Conservation (phyloP, 805 yeast genomes). For the Brettanomyces custersianus region DNA sequence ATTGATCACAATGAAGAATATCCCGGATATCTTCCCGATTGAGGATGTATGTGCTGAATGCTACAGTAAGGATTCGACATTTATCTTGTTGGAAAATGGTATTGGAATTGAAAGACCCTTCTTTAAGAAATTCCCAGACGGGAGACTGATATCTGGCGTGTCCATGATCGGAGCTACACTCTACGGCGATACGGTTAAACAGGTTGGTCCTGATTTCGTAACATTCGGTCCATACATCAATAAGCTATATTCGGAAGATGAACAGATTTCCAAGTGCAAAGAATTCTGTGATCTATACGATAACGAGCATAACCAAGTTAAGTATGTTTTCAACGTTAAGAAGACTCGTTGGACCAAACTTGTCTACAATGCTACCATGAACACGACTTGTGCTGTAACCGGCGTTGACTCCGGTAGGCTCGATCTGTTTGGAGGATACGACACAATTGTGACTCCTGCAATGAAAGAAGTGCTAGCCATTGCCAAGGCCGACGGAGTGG, state of each 20-base stretch:
- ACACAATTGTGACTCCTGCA: slow-evolving; percentile 28
- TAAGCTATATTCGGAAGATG: slow-evolving; percentile 15
- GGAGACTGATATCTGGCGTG: slow-evolving; percentile 31
- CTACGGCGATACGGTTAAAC: slow-evolving; percentile 24
- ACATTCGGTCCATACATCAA: slow-evolving; percentile 30
- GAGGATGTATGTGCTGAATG: slow-evolving; percentile 26
- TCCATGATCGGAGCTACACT: slow-evolving; percentile 28
- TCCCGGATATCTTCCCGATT: slow-evolving; percentile 51
- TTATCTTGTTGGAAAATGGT: slow-evolving; percentile 33
- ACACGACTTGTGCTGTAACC: slow-evolving; percentile 35
- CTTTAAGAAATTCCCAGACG: slow-evolving; percentile 25
- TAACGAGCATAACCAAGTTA: slow-evolving; percentile 21
- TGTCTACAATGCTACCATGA: slow-evolving; percentile 38
- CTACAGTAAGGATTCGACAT: slow-evolving; percentile 22
- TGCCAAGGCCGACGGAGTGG: slow-evolving; percentile 40
- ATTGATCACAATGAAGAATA: slow-evolving; percentile 52
- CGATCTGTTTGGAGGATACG: slow-evolving; percentile 21
- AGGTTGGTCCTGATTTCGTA: slow-evolving; percentile 26
- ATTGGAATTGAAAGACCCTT: slow-evolving; percentile 29
- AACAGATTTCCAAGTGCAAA: slow-evolving; percentile 23
- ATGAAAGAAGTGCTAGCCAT: slow-evolving; percentile 36
- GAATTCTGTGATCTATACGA: slow-evolving; percentile 26
- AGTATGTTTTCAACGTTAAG: slow-evolving; percentile 28
- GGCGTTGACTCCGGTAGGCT: slow-evolving; percentile 31
- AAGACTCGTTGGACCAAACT: slow-evolving; percentile 38